These are phyloP conservation scores for Candida tropicalis DNA, from an alignment of 1,139 yeast species.

Conservation along the genomic window DNA sequence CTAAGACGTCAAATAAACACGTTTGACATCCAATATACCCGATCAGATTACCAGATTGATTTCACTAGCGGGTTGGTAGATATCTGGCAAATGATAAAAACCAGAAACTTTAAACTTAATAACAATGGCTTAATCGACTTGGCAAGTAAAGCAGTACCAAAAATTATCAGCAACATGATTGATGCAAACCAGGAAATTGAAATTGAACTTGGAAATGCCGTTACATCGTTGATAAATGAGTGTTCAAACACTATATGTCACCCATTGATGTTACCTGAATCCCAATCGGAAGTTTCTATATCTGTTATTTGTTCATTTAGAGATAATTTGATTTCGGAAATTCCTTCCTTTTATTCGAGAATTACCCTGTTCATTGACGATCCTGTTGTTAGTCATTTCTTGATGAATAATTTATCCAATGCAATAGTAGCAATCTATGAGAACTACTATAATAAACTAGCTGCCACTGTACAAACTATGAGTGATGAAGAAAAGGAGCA, in stretches of 20 bases:
- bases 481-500: conserved; percentile 21
- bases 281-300: conserved; percentile 19
- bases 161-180: conserved; percentile 80
- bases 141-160: conserved; percentile 75
- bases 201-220: conserved; percentile 68
- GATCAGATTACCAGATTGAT: conserved; percentile 75
- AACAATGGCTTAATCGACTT: conserved; percentile 55
- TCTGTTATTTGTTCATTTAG: conserved; percentile 40
- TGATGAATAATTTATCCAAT: conserved; percentile 35
- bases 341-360: conserved; percentile 59
- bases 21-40: conserved; percentile 78
- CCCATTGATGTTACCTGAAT: conserved; percentile 28
- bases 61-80: conserved; percentile 72
- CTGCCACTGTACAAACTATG: conserved; percentile 17
- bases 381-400: conserved; percentile 30
- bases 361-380: conserved; percentile 52
- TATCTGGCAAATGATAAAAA: conserved; percentile 49
- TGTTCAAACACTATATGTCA: conserved; percentile 39
- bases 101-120: conserved; percentile 36
- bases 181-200: conserved; percentile 84
- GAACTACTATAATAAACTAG: conserved; percentile 26
- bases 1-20: conserved; percentile 71
- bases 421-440: conserved; percentile 37
- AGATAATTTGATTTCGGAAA: conserved; percentile 48
- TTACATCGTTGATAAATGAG: conserved; percentile 59